Evolutionary conservation across 805 yeast species (phyloP).

Genomic region (Priceomyces castillae): DNA sequence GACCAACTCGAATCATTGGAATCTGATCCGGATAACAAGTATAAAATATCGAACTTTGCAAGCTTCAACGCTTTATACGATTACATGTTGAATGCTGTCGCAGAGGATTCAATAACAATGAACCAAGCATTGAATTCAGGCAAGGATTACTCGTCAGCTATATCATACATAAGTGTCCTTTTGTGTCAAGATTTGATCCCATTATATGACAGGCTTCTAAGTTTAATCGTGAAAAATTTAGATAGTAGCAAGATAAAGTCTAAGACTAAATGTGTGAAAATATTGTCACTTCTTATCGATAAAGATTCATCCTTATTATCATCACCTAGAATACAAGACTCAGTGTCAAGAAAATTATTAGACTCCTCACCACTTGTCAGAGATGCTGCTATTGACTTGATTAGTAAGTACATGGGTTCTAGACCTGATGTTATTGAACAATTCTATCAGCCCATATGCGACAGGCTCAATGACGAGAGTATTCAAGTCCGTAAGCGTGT

Average conservation of each 20-base stretch:
- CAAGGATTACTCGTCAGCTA: constrained; percentile 13
- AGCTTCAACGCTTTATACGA: constrained; percentile 2
- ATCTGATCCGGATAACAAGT: constrained; percentile 8
- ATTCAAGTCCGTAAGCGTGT: constrained; percentile 63
- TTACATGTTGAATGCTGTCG: constrained; percentile 6
- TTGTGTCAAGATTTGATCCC: constrained; percentile 28
- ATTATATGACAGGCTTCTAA: constrained; percentile 53
- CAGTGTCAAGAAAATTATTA: constrained; percentile 49
- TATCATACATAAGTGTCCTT: constrained; percentile 21
- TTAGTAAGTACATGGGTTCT: constrained; percentile 46
- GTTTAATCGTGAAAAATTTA: constrained; percentile 39
- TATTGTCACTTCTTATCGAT: constrained; percentile 53
- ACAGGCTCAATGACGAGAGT: constrained; percentile 56
- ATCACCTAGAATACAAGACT: constrained; percentile 47
- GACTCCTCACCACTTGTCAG: constrained; percentile 72
- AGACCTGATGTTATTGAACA: constrained; percentile 46
- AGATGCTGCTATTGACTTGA: constrained; percentile 70
- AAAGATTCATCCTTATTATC: constrained; percentile 52
- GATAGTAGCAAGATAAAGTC: constrained; percentile 31
- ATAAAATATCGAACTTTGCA: not conserved
- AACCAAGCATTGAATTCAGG: constrained; percentile 10
- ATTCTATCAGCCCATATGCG: constrained; percentile 50
- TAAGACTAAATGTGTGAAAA: constrained; percentile 59
- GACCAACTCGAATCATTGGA: constrained; percentile 8
- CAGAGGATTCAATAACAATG: constrained; percentile 10